These are phyloP conservation scores for Mucor circinelloides DNA, from an alignment of 371 early-diverging fungal species.

Conservation along the genomic window DNA sequence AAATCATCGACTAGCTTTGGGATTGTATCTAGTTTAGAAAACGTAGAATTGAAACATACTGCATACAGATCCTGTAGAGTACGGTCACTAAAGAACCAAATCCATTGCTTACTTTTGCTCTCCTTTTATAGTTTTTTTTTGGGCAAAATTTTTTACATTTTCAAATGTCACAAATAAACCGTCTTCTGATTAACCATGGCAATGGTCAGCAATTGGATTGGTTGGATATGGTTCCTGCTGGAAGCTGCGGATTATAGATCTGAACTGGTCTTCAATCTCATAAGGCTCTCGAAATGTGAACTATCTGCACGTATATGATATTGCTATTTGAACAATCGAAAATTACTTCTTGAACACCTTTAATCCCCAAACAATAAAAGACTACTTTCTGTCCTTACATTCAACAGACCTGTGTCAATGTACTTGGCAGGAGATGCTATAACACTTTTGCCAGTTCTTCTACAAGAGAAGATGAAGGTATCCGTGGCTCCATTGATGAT, in stretches of 20 bases:
- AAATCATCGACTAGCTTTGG: constrained; percentile 49
- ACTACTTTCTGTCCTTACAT: no score
- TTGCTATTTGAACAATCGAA: no score
- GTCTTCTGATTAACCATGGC: not conserved
- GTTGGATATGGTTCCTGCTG: not conserved
- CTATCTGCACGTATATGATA: no score
- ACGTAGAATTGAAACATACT: constrained; percentile 55
- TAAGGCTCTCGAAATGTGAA: not conserved
- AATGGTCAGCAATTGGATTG: not conserved
- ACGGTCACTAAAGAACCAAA: constrained; percentile 52
- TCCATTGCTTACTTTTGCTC: constrained; percentile 19
- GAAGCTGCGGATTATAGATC: not conserved
- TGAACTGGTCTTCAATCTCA: not conserved
- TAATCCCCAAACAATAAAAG: no score
- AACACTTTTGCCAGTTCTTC: no score
- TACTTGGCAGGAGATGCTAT: no score
- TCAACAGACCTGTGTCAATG: no score
- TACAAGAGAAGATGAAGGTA: no score
- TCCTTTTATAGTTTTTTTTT: constrained; percentile 26
- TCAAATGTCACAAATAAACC: not conserved
- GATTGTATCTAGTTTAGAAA: constrained; percentile 50
- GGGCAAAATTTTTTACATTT: not conserved
- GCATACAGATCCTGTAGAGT: constrained; percentile 60
- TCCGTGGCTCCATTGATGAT: no score
- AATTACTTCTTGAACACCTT: no score